Conservation (phyloP, 805 yeast species). For the Candida oleophila region DNA sequence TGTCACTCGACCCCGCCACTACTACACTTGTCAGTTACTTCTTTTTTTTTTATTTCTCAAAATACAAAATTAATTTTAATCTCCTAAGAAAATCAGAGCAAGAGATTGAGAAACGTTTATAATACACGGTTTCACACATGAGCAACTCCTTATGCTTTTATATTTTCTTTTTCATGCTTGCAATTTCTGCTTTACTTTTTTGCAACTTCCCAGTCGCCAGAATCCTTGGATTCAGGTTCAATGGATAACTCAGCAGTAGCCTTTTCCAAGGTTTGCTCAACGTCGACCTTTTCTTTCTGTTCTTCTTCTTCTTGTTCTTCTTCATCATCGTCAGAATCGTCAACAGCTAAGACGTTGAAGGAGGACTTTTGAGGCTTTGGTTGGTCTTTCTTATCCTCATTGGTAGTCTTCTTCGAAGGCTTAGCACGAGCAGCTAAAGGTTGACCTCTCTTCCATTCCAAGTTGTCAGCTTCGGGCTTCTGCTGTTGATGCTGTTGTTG, state of each 20-base stretch:
- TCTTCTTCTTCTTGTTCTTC: slow-evolving; percentile 14
- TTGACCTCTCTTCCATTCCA: slow-evolving; percentile 41
- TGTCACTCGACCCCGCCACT: no score
- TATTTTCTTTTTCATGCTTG: neutral
- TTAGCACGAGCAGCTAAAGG: slow-evolving; percentile 20
- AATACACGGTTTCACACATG: neutral
- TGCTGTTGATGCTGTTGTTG: slow-evolving; percentile 12
- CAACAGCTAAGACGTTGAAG: slow-evolving; percentile 31
- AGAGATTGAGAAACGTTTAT: neutral
- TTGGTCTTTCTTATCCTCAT: slow-evolving; percentile 5
- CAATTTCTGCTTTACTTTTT: slow-evolving; percentile 21
- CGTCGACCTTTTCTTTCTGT: neutral
- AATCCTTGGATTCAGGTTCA: slow-evolving; percentile 18
- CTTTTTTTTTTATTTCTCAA: slow-evolving; percentile 2
- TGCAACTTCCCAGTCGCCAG: slow-evolving; percentile 39
- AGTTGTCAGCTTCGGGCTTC: slow-evolving; percentile 19
- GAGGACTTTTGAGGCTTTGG: slow-evolving; percentile 34
- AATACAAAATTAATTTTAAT: slow-evolving; percentile 2
- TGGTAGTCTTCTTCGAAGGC: slow-evolving; percentile 14
- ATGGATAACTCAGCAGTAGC: slow-evolving; percentile 27
- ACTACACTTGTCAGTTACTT: no score
- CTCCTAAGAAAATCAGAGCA: neutral
- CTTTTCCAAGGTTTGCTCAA: slow-evolving; percentile 18
- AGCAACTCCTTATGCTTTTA: neutral
- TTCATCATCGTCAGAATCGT: slow-evolving; percentile 31